phyloP scores from a whole-genome alignment of 805 yeast species.

The Sugiyamaella americana region DNA sequence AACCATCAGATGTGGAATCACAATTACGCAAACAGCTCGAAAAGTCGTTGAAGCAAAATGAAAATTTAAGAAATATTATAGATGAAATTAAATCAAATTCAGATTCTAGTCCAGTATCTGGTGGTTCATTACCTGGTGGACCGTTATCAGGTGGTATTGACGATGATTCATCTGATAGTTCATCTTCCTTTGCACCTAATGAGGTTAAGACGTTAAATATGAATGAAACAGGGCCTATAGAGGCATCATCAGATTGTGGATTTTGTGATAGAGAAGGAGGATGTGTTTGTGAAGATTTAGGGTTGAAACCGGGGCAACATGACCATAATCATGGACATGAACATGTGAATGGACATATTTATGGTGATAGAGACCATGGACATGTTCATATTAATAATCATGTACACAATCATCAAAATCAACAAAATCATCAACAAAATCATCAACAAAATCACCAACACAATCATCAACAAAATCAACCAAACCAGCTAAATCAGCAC shows the following conservation, averaged over 20 bases:
- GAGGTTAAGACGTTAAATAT: not conserved
- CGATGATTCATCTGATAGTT: slow-evolving; percentile 3
- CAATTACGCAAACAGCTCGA: not conserved
- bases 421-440: slow-evolving; percentile 23
- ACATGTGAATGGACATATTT: not conserved
- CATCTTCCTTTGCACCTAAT: no score
- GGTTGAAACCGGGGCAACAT: slow-evolving; percentile 20
- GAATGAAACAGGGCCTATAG: not conserved
- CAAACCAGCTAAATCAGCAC: not conserved
- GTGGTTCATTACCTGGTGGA: not conserved
- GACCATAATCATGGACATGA: not conserved
- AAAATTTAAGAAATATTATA: slow-evolving; percentile 1
- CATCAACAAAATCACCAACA: not conserved
- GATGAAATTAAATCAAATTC: slow-evolving; percentile 1
- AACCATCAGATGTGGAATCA: slow-evolving; percentile 2
- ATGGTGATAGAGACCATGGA: not conserved
- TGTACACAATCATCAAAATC: slow-evolving; percentile 14
- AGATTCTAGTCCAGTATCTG: slow-evolving; percentile 4
- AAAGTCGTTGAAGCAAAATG: slow-evolving; percentile 2
- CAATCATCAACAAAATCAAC: not conserved
- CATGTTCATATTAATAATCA: slow-evolving; percentile 9
- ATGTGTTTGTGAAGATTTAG: slow-evolving; percentile 32
- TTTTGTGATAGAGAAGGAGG: slow-evolving; percentile 30
- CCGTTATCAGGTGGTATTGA: not conserved
- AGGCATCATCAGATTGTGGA: slow-evolving; percentile 26